Conservation (phyloP, 768 basidiomycete genomes). For the Agaricus subrufescens region DNA sequence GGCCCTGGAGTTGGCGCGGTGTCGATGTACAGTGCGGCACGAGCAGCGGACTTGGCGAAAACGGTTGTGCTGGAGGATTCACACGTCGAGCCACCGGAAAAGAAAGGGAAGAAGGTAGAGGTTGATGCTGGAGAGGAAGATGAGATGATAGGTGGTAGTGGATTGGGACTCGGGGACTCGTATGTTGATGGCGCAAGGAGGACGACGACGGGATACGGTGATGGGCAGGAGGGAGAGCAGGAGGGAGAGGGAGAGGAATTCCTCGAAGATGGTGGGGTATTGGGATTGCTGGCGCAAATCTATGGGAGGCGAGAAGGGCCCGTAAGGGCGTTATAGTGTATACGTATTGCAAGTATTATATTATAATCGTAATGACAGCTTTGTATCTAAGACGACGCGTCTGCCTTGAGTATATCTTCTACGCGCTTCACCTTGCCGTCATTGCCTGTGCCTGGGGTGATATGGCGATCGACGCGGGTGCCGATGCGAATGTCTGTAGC, state of each 20-base stretch:
- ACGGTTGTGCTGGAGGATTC: conserved; percentile 77
- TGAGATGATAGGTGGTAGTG: conserved; percentile 17
- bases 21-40: conserved; percentile 38
- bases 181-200: conserved; percentile 66
- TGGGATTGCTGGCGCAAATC: conserved; percentile 84
- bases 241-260: conserved; percentile 56
- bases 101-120: conserved; percentile 10
- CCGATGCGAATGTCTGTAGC: conserved; percentile 96
- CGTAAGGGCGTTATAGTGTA: conserved; percentile 35
- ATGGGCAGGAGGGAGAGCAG: conserved; percentile 35
- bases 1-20: conserved; percentile 31
- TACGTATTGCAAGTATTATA: neutral
- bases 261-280: conserved; percentile 75
- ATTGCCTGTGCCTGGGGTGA: conserved; percentile 66
- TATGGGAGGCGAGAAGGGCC: conserved; percentile 61
- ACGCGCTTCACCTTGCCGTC: conserved; percentile 78
- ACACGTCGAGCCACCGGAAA: conserved; percentile 27
- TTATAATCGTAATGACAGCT: neutral
- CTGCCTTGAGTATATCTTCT: conserved; percentile 55
- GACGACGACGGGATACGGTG: conserved; percentile 30
- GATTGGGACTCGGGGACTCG: conserved; percentile 62
- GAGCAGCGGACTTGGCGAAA: conserved; percentile 49
- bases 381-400: neutral
- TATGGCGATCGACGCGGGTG: conserved; percentile 70
- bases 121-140: neutral